Evolutionary conservation across 2,329 filamentous ascomycete species (phyloP).

Genomic region (Emmonsia crescens): DNA sequence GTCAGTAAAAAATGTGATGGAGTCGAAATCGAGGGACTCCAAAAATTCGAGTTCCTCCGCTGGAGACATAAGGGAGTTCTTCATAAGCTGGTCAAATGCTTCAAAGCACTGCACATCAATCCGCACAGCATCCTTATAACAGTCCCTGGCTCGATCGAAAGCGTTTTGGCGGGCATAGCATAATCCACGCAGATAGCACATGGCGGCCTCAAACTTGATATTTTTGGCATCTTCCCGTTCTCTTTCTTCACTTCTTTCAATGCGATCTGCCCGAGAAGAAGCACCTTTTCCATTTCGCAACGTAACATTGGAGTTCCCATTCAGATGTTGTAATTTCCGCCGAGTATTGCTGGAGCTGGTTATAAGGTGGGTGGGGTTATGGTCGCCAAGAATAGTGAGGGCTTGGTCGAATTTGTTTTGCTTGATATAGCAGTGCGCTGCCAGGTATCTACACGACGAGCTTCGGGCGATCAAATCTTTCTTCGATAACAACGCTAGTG

Average conservation of each 20-base stretch:
- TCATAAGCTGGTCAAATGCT: slow-evolving; percentile 95
- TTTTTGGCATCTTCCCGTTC: slow-evolving; percentile 61
- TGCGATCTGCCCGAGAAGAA: slow-evolving; percentile 37
- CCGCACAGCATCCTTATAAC: slow-evolving; percentile 92
- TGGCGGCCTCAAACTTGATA: slow-evolving; percentile 83
- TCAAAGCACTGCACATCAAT: slow-evolving; percentile 98
- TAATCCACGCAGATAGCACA: slow-evolving; percentile 89
- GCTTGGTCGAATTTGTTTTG: slow-evolving; percentile 86
- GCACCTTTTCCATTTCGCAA: slow-evolving; percentile 37
- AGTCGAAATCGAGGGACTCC: slow-evolving; percentile 80
- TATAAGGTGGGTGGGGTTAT: slow-evolving; percentile 85
- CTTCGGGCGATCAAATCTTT: slow-evolving; percentile 73
- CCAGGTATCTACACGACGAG: slow-evolving; percentile 81
- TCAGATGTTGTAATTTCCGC: slow-evolving; percentile 61
- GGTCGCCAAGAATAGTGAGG: slow-evolving; percentile 73
- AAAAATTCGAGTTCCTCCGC: slow-evolving; percentile 85
- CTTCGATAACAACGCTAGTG: slow-evolving; percentile 72
- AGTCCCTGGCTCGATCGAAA: slow-evolving; percentile 93
- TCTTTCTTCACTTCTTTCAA: slow-evolving; percentile 49
- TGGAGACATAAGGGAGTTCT: slow-evolving; percentile 82
- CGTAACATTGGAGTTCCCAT: slow-evolving; percentile 42
- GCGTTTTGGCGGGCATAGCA: slow-evolving; percentile 97
- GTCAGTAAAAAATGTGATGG: slow-evolving; percentile 56
- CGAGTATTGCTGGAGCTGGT: slow-evolving; percentile 51
- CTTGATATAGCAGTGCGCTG: slow-evolving; percentile 88